These are phyloP conservation scores for Tulasnella sp. DNA, from an alignment of 768 basidiomycete species.

Conservation along the genomic window DNA sequence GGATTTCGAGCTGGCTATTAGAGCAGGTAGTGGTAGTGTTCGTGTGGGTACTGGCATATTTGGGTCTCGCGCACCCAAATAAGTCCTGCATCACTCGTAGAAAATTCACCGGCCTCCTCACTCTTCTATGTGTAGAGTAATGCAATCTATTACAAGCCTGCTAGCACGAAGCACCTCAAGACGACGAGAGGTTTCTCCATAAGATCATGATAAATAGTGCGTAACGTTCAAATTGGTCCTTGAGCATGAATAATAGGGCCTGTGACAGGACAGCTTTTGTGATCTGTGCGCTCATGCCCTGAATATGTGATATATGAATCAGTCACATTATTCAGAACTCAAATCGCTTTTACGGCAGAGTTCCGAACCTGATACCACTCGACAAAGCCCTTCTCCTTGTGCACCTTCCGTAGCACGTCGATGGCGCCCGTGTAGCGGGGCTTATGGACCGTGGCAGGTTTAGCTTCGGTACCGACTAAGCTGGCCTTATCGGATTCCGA, in stretches of 20 bases:
- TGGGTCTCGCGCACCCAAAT: constrained; percentile 32
- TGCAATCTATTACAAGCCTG: background rate
- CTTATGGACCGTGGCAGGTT: constrained; percentile 16
- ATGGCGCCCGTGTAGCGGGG: constrained; percentile 59
- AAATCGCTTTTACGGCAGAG: background rate
- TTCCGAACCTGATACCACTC: constrained; percentile 88
- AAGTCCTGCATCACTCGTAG: background rate
- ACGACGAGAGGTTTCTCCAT: constrained; percentile 14
- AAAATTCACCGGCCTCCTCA: background rate
- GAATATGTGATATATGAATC: constrained; percentile 3
- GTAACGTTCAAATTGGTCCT: constrained; percentile 93
- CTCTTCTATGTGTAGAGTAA: background rate
- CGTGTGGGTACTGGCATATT: constrained; percentile 89
- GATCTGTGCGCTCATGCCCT: constrained; percentile 97
- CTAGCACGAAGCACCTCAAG: background rate
- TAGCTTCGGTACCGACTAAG: background rate
- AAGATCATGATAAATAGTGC: constrained; percentile 59
- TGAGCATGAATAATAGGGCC: constrained; percentile 91
- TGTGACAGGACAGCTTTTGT: constrained; percentile 92
- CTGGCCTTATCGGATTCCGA: background rate
- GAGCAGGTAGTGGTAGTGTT: constrained; percentile 75
- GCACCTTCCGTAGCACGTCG: constrained; percentile 59
- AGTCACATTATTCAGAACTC: background rate
- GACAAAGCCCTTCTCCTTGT: constrained; percentile 62
- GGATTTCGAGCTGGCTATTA: constrained; percentile 81